phyloP scores from a whole-genome alignment of 148 eudicot genomes.

The Linanthus parryae region DNA sequence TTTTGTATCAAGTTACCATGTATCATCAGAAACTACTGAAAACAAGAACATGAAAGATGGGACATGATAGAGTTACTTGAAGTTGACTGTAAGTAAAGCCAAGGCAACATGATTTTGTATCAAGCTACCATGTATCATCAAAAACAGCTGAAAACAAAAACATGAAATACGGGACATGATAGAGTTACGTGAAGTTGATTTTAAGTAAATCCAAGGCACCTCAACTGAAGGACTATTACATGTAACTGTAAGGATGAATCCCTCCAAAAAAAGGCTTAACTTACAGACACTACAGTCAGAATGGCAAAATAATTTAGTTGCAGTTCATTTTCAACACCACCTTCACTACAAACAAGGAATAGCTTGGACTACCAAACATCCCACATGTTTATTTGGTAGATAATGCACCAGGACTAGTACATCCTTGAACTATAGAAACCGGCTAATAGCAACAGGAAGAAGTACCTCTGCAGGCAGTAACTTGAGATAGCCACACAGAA shows the following conservation, averaged over 20 bases:
- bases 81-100: no score
- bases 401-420: not conserved
- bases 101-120: no score
- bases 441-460: not conserved
- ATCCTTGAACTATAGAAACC: not conserved
- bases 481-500: not conserved
- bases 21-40: not conserved
- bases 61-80: not conserved
- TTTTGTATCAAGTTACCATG: no score
- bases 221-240: not conserved
- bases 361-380: not conserved
- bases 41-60: not conserved
- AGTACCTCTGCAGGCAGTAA: no score
- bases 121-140: not conserved
- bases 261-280: not conserved
- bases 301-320: not conserved
- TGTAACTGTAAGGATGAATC: not conserved
- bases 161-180: not conserved
- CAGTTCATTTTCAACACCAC: not conserved
- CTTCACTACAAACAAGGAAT: not conserved
- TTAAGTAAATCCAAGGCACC: slow-evolving; percentile 1
- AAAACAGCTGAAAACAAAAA: not conserved
- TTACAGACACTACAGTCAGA: not conserved
- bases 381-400: not conserved
- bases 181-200: no score